Percentiles rank a stretch among this genome's conserved stretches.
Conservation (phyloP, 805 yeast species). For the Candida dajiaensis region DNA sequence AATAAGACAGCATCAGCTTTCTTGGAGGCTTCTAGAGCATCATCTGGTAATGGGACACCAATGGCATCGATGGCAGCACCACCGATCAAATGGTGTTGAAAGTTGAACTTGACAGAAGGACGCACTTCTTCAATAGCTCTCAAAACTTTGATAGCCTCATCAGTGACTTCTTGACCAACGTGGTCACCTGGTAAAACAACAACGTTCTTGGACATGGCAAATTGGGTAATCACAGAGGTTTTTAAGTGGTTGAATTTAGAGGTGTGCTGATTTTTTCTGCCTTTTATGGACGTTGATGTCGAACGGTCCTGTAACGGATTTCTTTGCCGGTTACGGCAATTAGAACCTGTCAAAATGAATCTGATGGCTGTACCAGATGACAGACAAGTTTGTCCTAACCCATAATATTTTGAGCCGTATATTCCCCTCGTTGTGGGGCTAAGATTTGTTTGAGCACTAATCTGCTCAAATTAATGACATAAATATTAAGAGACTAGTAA, state of each 20-base stretch:
- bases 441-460: too few relatives aligned
- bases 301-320: too few relatives aligned
- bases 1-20: slow-evolving; percentile 89
- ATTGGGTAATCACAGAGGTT: not conserved
- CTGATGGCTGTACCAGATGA: too few relatives aligned
- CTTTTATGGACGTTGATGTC: not conserved
- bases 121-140: slow-evolving; percentile 63
- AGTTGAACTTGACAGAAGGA: slow-evolving; percentile 59
- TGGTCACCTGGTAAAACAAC: slow-evolving; percentile 96
- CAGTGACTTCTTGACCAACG: slow-evolving; percentile 86
- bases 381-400: too few relatives aligned
- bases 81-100: slow-evolving; percentile 83
- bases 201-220: slow-evolving; percentile 46
- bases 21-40: slow-evolving; percentile 75
- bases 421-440: too few relatives aligned
- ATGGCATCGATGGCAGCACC: slow-evolving; percentile 98
- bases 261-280: not conserved
- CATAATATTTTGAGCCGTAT: too few relatives aligned
- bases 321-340: too few relatives aligned
- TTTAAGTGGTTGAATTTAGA: not conserved
- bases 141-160: slow-evolving; percentile 88
- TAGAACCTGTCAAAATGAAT: too few relatives aligned
- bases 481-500: too few relatives aligned
- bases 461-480: too few relatives aligned
- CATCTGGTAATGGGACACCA: slow-evolving; percentile 87